phyloP scores from a whole-genome alignment of 495 filamentous ascomycete species.

The Xylaria castorea region DNA sequence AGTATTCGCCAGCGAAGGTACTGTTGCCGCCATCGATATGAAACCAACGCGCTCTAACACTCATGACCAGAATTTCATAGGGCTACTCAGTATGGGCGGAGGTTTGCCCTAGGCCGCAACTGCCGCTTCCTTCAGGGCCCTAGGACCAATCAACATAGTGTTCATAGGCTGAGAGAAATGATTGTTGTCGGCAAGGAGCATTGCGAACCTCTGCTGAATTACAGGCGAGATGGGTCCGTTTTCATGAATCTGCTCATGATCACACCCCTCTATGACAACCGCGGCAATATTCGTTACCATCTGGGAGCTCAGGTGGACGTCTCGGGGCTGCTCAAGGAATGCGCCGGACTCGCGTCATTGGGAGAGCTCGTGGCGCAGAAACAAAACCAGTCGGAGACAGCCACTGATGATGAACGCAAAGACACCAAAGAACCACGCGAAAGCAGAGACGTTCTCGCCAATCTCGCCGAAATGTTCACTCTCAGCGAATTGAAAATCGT shows the following conservation, averaged over 20 bases:
- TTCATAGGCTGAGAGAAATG: constrained; percentile 62
- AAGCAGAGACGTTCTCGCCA: constrained; percentile 50
- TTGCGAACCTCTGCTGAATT: constrained; percentile 72
- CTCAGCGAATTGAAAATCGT: constrained; percentile 64
- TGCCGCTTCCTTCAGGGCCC: constrained; percentile 71
- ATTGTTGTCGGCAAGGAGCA: constrained; percentile 65
- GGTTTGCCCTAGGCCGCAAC: constrained; percentile 65
- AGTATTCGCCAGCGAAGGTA: constrained; percentile 79
- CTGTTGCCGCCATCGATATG: neutral
- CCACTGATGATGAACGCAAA: constrained; percentile 24
- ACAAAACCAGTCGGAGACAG: constrained; percentile 37
- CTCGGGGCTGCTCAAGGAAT: constrained; percentile 63
- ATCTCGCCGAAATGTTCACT: constrained; percentile 65
- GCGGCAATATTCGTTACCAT: constrained; percentile 64
- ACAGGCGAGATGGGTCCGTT: constrained; percentile 67
- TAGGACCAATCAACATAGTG: constrained; percentile 57
- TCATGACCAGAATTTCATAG: constrained; percentile 60
- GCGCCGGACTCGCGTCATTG: constrained; percentile 62
- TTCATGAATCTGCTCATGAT: constrained; percentile 75
- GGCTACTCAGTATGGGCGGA: constrained; percentile 67
- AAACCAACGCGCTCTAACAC: constrained; percentile 20
- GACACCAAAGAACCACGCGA: constrained; percentile 29
- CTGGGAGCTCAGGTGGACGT: constrained; percentile 71
- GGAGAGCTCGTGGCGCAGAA: constrained; percentile 44
- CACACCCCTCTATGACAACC: constrained; percentile 66